Percentiles rank a stretch among this genome's conserved stretches.
phyloP scores from a whole-genome alignment of 2,329 filamentous ascomycete species.

The Xylaria sp. region DNA sequence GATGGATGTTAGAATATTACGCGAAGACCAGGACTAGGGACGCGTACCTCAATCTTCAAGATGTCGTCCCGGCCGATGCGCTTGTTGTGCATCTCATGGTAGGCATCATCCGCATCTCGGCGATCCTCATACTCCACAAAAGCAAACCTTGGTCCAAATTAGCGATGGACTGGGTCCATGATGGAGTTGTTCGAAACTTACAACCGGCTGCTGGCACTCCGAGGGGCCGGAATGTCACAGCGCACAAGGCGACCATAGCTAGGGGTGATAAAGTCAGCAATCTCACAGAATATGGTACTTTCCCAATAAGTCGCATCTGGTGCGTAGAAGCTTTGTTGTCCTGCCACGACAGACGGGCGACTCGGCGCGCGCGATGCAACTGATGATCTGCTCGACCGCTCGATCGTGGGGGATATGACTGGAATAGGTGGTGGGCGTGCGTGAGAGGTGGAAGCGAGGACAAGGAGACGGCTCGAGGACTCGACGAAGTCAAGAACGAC shows the following conservation, averaged over 20 bases:
- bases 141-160: slow-evolving; percentile 73
- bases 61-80: slow-evolving; percentile 94
- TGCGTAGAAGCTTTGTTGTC: slow-evolving; percentile 48
- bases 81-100: slow-evolving; percentile 99
- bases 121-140: slow-evolving; percentile 99
- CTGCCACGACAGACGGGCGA: slow-evolving; percentile 50
- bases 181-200: slow-evolving; percentile 66
- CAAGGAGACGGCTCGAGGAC: slow-evolving; percentile 54
- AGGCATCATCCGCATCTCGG: slow-evolving; percentile 97
- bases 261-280: slow-evolving; percentile 57
- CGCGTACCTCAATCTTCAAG: slow-evolving; percentile 92
- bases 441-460: slow-evolving; percentile 46
- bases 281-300: slow-evolving; percentile 45
- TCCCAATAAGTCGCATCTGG: slow-evolving; percentile 48
- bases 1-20: slow-evolving; percentile 34
- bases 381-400: slow-evolving; percentile 55
- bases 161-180: slow-evolving; percentile 32
- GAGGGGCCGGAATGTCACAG: slow-evolving; percentile 96
- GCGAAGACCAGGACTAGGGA: neutral
- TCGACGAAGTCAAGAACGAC: slow-evolving; percentile 51
- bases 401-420: slow-evolving; percentile 57
- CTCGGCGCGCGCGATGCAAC: slow-evolving; percentile 50
- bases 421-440: slow-evolving; percentile 48
- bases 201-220: slow-evolving; percentile 94
- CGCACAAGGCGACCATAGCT: slow-evolving; percentile 98